Base-by-base conservation (phyloP, 495 filamentous ascomycete species). In the Penicillium cinerascens region DNA sequence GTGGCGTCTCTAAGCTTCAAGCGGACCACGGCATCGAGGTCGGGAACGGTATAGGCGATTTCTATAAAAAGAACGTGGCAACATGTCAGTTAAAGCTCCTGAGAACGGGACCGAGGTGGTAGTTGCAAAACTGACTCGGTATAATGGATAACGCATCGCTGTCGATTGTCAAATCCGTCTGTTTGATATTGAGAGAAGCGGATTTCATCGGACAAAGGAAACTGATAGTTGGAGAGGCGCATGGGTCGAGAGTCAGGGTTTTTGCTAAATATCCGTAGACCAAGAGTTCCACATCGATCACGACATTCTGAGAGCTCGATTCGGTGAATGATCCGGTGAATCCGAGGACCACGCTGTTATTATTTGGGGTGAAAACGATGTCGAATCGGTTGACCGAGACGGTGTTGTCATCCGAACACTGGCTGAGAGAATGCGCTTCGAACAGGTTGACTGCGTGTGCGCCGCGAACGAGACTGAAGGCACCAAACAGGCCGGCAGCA, bases 41-140 rank as follows among this genome's bases (percentile, higher is more conserved):
- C 93, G 49, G 93, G 93, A 38, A 97, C 83, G 18, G 78, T 84
- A 62, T 95, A 98, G 17, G 88, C 86, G 57, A 97, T 92, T 27
- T 70, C 78, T 81, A n/a, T n/a, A n/a, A 61, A 40, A 17, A 5
- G 13, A 13, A 20, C 37, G 13, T 2, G 16, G 1, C 20, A 18
- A 18, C 27, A 23, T 3, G 25, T 49, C 15, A 49, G 47, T 9
- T 20, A 15, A 13, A 10, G n/a, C 1, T 21, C 18, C 15, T 22
- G 36, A 13, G 38, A 23, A 25, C 7, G 40, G 20, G 20, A 23
- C 13, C 46, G 27, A 21, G 37, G 20, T 3, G 11, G n/a, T 8
- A 15, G 13, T 22, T 27, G 23, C 7, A 17, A 17, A 10, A 69
- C 76, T 54, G 73, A 82, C 86, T 74, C 41, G 91, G 92, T 67